These are phyloP conservation scores for Aspergillus nidulans DNA, from an alignment of 495 filamentous ascomycete species.

Conservation along the genomic window DNA sequence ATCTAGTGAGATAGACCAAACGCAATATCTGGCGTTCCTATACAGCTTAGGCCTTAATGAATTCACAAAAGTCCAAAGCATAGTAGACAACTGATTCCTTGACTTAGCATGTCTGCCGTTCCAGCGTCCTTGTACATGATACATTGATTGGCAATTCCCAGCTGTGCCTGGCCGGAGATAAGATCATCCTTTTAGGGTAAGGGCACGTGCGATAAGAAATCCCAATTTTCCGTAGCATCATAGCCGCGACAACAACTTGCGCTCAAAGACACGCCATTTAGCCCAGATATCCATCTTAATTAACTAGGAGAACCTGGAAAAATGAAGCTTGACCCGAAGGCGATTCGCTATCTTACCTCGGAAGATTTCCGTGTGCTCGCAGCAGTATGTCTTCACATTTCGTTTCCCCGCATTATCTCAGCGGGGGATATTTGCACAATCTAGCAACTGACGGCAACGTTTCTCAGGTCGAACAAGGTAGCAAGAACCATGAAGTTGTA, in stretches of 20 bases:
- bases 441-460: slow-evolving; percentile 27
- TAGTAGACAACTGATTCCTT: slow-evolving; percentile 1
- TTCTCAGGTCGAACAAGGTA: slow-evolving; percentile 79
- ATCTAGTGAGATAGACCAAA: slow-evolving; percentile 18
- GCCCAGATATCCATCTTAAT: neutral
- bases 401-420: slow-evolving; percentile 25
- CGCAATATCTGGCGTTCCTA: slow-evolving; percentile 19
- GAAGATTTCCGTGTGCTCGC: slow-evolving; percentile 96
- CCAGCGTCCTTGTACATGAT: no score
- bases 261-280: neutral
- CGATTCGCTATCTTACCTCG: slow-evolving; percentile 80
- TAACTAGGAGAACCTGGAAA: neutral
- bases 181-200: slow-evolving; percentile 33
- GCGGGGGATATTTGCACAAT: slow-evolving; percentile 5
- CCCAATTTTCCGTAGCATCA: slow-evolving; percentile 21
- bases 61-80: slow-evolving; percentile 36
- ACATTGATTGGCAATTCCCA: neutral
- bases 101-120: neutral
- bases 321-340: slow-evolving; percentile 92
- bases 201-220: slow-evolving; percentile 34
- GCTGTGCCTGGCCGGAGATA: neutral
- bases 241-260: neutral
- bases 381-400: slow-evolving; percentile 57
- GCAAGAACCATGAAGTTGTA: slow-evolving; percentile 94
- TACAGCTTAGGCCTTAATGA: slow-evolving; percentile 37